phyloP scores from a whole-genome alignment of 2,329 filamentous ascomycete genomes.

The Exophiala mesophila region DNA sequence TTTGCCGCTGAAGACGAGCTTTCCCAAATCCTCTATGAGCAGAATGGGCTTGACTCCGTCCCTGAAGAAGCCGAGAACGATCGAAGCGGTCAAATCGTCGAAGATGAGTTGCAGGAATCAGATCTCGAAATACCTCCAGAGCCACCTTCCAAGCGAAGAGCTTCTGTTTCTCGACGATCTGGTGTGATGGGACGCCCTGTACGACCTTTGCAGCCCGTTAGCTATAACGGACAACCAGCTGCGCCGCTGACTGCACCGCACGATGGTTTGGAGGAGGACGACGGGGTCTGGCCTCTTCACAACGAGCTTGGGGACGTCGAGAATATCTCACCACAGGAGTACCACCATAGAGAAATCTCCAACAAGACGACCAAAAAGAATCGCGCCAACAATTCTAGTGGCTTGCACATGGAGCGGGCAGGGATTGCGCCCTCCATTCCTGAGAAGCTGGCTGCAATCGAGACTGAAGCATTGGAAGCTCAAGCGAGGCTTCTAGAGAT shows the following conservation, averaged over 20 bases:
- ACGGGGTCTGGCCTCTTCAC: slow-evolving; percentile 6
- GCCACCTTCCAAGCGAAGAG: slow-evolving; percentile 14
- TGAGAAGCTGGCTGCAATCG: slow-evolving; percentile 41
- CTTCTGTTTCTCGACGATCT: slow-evolving; percentile 18
- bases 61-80: slow-evolving; percentile 5
- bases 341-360: no score
- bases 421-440: slow-evolving; percentile 33
- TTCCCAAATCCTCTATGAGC: slow-evolving; percentile 15
- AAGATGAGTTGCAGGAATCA: slow-evolving; percentile 10
- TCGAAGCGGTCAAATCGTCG: slow-evolving; percentile 1
- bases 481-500: slow-evolving; percentile 30
- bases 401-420: slow-evolving; percentile 26
- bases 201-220: slow-evolving; percentile 16
- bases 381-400: slow-evolving; percentile 22
- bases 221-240: slow-evolving; percentile 11
- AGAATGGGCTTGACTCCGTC: slow-evolving; percentile 13
- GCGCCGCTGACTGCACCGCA: slow-evolving; percentile 2
- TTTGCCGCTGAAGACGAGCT: slow-evolving; percentile 27
- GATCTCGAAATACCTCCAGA: slow-evolving; percentile 16
- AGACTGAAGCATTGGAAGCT: slow-evolving; percentile 40
- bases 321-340: slow-evolving; percentile 30
- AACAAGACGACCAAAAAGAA: slow-evolving; percentile 9
- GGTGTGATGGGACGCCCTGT: slow-evolving; percentile 19
- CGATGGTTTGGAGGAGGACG: slow-evolving; percentile 2
- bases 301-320: slow-evolving; percentile 9